A percentile compares a stretch with the other conserved stretches of the same genome.
Conservation (phyloP, 148 eudicot genomes). For the Heliamphora exappendiculata region DNA sequence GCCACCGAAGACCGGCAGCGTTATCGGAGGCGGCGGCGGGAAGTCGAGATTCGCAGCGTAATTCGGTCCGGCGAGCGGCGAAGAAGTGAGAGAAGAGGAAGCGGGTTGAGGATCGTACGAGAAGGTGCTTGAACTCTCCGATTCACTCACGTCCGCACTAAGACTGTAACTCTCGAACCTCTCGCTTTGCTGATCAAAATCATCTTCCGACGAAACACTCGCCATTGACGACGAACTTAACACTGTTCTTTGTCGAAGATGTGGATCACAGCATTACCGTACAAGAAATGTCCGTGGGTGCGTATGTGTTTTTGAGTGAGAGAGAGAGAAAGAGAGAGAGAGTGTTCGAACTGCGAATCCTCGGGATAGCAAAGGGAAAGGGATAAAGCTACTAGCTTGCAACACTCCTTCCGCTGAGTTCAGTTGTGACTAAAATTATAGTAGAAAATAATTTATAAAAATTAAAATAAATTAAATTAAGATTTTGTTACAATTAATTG, state of each 20-base stretch:
- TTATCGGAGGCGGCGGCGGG: not conserved
- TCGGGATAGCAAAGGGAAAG: not conserved
- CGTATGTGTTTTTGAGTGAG: not conserved
- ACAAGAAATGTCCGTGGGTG: too few species aligned
- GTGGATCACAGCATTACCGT: not conserved
- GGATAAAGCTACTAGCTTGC: not conserved
- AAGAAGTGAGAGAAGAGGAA: conserved; percentile 12
- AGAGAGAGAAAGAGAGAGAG: not conserved
- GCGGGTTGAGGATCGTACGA: conserved; percentile 7
- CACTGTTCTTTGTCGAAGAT: not conserved
- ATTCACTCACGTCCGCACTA: conserved; percentile 17
- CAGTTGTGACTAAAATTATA: too few species aligned
- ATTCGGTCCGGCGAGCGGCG: conserved; percentile 2
- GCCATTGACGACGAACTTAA: not conserved
- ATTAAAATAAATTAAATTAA: too few species aligned
- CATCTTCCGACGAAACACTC: conserved; percentile 17
- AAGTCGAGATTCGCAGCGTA: not conserved
- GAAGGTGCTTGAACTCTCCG: conserved; percentile 10
- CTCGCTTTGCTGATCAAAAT: conserved; percentile 5
- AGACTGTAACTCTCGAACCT: conserved; percentile 11
- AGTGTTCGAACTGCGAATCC: not conserved
- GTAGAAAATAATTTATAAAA: too few species aligned
- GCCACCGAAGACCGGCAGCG: not conserved
- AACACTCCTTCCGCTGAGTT: not conserved
- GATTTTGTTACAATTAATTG: too few species aligned